Percentiles rank a stretch among this genome's conserved stretches.
These are phyloP conservation scores for Eimeria praecox DNA, from an alignment of 169 alveolate species.

Conservation along the genomic window DNA sequence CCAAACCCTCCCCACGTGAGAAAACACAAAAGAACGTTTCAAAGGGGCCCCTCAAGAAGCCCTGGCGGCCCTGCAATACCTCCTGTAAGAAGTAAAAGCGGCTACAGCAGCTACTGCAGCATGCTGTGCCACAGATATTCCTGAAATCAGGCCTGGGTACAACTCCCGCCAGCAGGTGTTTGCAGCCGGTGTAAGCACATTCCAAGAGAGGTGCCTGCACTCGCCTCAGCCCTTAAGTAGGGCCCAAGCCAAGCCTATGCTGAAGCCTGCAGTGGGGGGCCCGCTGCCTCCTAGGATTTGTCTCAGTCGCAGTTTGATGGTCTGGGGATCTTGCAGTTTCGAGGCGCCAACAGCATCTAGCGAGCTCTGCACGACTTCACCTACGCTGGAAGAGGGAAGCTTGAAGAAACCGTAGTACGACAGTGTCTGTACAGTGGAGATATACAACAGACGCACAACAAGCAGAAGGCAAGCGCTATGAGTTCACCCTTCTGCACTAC, in stretches of 20 bases:
- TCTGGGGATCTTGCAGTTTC: not conserved
- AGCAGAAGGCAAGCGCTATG: not conserved
- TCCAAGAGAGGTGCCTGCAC: not conserved
- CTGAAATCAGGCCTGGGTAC: no score
- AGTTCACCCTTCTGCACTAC: not conserved
- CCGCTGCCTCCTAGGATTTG: not conserved
- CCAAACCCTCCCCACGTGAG: no score
- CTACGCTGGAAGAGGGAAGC: not conserved
- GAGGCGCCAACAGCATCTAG: not conserved
- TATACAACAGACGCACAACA: not conserved
- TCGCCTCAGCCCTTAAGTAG: not conserved
- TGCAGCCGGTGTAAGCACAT: no score
- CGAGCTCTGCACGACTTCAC: not conserved
- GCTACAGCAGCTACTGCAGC: no score
- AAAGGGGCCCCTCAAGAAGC: no score
- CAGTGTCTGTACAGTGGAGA: not conserved
- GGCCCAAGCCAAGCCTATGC: not conserved
- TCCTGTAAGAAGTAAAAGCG: no score
- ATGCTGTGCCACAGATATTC: no score
- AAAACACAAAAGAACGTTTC: no score
- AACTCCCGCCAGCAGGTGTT: no score
- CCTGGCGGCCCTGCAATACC: no score
- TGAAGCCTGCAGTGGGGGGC: not conserved
- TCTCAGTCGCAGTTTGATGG: not conserved
- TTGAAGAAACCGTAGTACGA: constrained; percentile 8